A percentile compares a stretch with the other conserved stretches of the same genome.
Conservation (phyloP, 208 protist genomes). For the Plasmodiophora brassicae region DNA sequence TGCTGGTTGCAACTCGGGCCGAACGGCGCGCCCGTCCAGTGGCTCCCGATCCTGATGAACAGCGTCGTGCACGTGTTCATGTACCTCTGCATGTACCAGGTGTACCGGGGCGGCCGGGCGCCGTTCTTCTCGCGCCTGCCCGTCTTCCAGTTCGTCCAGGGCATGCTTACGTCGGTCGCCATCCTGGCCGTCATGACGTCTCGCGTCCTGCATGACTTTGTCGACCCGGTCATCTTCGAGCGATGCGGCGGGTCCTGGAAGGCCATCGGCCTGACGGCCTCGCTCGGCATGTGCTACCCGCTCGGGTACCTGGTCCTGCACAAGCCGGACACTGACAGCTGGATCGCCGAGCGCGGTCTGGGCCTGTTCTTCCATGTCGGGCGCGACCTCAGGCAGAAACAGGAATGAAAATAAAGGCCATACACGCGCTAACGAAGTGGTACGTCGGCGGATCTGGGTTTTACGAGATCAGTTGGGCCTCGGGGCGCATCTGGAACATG, state of each 20-base stretch:
- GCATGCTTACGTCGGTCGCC: background rate
- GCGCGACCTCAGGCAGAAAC: background rate
- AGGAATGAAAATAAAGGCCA: no score
- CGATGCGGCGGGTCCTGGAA: background rate
- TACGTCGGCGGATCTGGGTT: no score
- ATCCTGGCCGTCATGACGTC: background rate
- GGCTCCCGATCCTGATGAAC: conserved; percentile 22
- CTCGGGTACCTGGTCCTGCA: conserved; percentile 3
- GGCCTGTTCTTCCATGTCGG: conserved; percentile 22
- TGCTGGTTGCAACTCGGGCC: background rate
- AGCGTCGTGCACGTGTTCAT: conserved; percentile 24
- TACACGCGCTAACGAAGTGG: no score
- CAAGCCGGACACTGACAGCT: conserved; percentile 12
- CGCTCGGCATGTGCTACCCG: background rate
- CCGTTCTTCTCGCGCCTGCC: background rate
- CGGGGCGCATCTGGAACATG: no score
- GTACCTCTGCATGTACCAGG: conserved; percentile 29
- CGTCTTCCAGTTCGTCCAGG: background rate
- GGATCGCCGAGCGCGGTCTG: conserved; percentile 6
- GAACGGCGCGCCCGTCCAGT: background rate
- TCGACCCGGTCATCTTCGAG: background rate
- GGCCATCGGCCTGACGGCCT: background rate
- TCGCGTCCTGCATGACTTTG: background rate
- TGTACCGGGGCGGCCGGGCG: conserved; percentile 8
- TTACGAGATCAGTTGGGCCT: no score